These are phyloP conservation scores for Ustilago crameri DNA, from an alignment of 1,284 basidiomycete species.

Conservation along the genomic window DNA sequence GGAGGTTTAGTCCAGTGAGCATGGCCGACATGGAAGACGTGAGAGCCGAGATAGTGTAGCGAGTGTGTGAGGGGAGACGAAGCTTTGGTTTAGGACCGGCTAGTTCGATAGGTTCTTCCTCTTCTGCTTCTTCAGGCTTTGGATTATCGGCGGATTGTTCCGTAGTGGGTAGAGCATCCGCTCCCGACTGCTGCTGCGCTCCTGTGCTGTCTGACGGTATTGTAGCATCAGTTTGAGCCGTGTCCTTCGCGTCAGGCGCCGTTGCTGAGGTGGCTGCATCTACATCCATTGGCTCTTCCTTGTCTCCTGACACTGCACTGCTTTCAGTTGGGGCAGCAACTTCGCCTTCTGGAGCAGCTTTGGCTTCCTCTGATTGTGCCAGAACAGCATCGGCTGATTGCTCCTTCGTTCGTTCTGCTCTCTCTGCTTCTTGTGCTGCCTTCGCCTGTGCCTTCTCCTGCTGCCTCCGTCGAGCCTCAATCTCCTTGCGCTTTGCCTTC, in stretches of 20 bases:
- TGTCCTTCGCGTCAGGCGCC: neutral
- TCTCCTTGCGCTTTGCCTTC: conserved; percentile 29
- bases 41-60: conserved; percentile 40
- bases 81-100: conserved; percentile 26
- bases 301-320: neutral
- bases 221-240: neutral
- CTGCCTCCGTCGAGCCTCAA: conserved; percentile 13
- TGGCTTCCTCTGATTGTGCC: neutral
- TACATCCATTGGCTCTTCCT: conserved; percentile 31
- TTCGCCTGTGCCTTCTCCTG: conserved; percentile 4
- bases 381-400: neutral
- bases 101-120: conserved; percentile 13
- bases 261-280: conserved; percentile 13
- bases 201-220: neutral
- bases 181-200: neutral
- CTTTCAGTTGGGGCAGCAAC: neutral
- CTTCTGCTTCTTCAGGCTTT: neutral
- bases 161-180: neutral
- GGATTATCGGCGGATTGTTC: neutral
- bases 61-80: conserved; percentile 40
- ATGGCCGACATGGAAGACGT: conserved; percentile 47
- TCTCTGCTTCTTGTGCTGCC: conserved; percentile 1
- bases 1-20: conserved; percentile 45
- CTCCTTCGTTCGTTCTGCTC: neutral
- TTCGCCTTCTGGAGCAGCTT: neutral